These are phyloP conservation scores for Gleditsia sinensis DNA, from an alignment of 306 rosid species.

Conservation along the genomic window DNA sequence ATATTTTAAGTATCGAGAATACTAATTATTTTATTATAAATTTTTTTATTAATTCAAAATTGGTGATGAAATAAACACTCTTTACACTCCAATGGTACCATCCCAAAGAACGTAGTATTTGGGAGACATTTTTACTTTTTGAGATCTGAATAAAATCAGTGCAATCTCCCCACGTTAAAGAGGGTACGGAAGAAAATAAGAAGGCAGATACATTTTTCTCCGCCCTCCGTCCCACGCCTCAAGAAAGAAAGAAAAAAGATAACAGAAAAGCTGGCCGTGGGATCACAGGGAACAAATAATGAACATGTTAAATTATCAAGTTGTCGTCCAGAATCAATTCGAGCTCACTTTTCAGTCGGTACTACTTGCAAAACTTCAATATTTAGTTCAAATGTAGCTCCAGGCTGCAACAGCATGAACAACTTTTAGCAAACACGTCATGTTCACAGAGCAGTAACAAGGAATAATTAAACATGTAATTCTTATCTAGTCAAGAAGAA, in stretches of 20 bases:
- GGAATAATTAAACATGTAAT: too few relatives aligned
- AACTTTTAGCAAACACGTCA: slow-evolving; percentile 28
- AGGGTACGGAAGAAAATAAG: neutral
- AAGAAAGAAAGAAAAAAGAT: too few relatives aligned
- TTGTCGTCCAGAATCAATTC: slow-evolving; percentile 9
- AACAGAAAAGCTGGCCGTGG: neutral
- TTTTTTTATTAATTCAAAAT: too few relatives aligned
- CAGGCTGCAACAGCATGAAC: slow-evolving; percentile 74
- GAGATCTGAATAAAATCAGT: too few relatives aligned
- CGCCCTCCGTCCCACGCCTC: neutral
- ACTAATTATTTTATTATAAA: too few relatives aligned
- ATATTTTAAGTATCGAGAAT: too few relatives aligned
- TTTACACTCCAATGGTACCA: too few relatives aligned
- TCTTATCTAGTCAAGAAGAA: neutral
- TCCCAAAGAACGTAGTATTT: too few relatives aligned
- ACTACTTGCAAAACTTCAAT: slow-evolving; percentile 75
- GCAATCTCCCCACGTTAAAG: too few relatives aligned
- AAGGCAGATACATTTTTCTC: neutral
- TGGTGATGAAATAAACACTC: too few relatives aligned
- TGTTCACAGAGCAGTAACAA: too few relatives aligned
- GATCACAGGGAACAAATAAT: slow-evolving; percentile 1
- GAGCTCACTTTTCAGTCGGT: slow-evolving; percentile 48
- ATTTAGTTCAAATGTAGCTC: slow-evolving; percentile 85
- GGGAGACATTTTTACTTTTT: too few relatives aligned
- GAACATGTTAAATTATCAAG: neutral